Conservation (phyloP, 2,329 filamentous ascomycete species). For the Hypoxylon sp. region DNA sequence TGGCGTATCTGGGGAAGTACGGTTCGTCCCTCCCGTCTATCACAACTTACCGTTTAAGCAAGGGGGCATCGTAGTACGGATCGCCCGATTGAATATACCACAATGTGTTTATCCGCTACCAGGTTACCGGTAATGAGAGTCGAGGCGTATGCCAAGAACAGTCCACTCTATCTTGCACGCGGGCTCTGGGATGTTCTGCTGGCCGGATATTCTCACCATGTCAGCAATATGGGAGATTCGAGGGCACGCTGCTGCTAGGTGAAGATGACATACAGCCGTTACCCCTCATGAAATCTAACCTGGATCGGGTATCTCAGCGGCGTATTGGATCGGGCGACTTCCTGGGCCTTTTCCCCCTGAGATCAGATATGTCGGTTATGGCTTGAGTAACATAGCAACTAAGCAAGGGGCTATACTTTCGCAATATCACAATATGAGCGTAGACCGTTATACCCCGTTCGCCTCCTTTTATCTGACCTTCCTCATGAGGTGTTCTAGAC, state of each 20-base stretch:
- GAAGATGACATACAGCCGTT: background rate
- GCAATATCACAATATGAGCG: no score
- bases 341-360: no score
- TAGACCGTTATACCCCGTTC: no score
- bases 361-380: no score
- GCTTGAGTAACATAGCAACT: no score
- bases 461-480: background rate
- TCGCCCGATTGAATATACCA: constrained; percentile 8
- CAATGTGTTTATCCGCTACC: constrained; percentile 13
- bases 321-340: background rate
- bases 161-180: constrained; percentile 3
- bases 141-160: constrained; percentile 1
- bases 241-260: background rate
- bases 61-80: background rate
- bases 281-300: constrained; percentile 5
- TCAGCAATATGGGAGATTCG: constrained; percentile 9
- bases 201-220: constrained; percentile 18
- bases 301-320: background rate
- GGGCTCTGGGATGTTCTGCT: constrained; percentile 1
- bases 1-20: background rate
- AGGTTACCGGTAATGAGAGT: constrained; percentile 5
- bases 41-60: background rate
- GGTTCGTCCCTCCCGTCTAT: constrained; percentile 7
- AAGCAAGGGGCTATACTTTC: no score
- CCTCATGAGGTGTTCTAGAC: background rate